Percentiles rank a stretch among this genome's conserved stretches.
Conservation (phyloP, 257 asterid species). For the Rhazya stricta region DNA sequence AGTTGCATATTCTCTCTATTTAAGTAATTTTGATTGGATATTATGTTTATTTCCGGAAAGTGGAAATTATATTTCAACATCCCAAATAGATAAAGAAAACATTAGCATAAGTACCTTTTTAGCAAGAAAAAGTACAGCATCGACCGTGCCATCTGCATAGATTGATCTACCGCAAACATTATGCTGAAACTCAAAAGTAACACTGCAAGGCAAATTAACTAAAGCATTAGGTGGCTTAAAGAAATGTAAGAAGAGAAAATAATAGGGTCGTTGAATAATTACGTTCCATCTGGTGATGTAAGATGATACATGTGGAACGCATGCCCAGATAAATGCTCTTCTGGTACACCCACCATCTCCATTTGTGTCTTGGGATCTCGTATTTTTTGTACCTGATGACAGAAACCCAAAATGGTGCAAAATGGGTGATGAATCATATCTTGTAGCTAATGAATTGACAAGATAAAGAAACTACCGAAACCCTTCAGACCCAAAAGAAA, state of each 20-base stretch:
- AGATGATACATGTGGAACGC: conserved; percentile 91
- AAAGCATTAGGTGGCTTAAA: conserved; percentile 11
- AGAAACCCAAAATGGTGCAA: background rate
- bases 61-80: background rate
- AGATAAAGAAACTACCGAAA: background rate
- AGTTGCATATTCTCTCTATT: no score
- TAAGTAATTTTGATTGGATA: background rate
- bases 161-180: conserved; percentile 97
- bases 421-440: background rate
- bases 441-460: background rate
- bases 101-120: conserved; percentile 50
- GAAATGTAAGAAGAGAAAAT: conserved; percentile 4
- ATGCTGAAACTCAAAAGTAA: conserved; percentile 90
- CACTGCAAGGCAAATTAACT: conserved; percentile 37
- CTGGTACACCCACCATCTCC: conserved; percentile 92
- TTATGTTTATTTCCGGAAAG: background rate
- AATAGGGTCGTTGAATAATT: conserved; percentile 21
- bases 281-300: conserved; percentile 87
- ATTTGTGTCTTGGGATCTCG: conserved; percentile 77
- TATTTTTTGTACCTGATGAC: conserved; percentile 54
- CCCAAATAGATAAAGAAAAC: background rate
- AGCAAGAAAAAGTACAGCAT: conserved; percentile 83
- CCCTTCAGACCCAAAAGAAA: background rate
- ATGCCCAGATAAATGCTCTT: conserved; percentile 80
- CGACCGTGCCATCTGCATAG: conserved; percentile 96